Evolutionary conservation across 2,329 filamentous ascomycete species (phyloP).

Genomic region (Clonostachys rhizophaga): DNA sequence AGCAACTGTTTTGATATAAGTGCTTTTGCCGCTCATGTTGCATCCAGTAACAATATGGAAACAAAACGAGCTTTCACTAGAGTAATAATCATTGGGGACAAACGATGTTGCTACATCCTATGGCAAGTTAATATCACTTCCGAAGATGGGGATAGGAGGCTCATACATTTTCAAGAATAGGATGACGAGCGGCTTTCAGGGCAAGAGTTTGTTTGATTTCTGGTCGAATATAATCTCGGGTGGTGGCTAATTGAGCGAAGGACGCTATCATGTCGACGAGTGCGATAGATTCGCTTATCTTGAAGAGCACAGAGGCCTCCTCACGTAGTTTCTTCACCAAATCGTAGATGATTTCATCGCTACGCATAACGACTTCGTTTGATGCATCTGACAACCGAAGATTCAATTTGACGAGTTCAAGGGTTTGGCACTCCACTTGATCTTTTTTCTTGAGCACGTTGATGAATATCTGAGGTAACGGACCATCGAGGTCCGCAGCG

Average conservation of each 20-base stretch:
- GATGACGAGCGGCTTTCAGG: slow-evolving; percentile 71
- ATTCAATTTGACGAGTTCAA: slow-evolving; percentile 79
- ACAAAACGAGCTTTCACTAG: slow-evolving; percentile 67
- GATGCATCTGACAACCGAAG: slow-evolving; percentile 74
- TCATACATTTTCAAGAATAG: slow-evolving; percentile 65
- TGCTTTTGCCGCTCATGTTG: slow-evolving; percentile 98
- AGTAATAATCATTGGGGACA: slow-evolving; percentile 84
- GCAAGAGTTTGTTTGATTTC: slow-evolving; percentile 65
- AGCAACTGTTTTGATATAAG: slow-evolving; percentile 83
- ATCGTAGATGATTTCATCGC: slow-evolving; percentile 68
- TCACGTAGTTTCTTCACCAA: slow-evolving; percentile 69
- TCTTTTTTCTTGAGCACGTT: slow-evolving; percentile 70
- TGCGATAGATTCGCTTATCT: slow-evolving; percentile 79
- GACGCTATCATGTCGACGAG: slow-evolving; percentile 81
- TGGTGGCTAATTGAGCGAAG: slow-evolving; percentile 71
- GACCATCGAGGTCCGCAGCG: slow-evolving; percentile 55
- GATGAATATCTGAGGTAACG: slow-evolving; percentile 67
- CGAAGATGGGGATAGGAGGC: neutral
- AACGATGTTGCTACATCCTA: slow-evolving; percentile 58
- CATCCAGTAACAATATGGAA: slow-evolving; percentile 94
- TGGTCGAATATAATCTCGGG: slow-evolving; percentile 56
- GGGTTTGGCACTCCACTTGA: slow-evolving; percentile 81
- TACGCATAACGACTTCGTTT: slow-evolving; percentile 78
- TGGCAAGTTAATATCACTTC: neutral
- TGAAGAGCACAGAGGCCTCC: slow-evolving; percentile 71